These are phyloP conservation scores for Trichoderma polysporum DNA, from an alignment of 2,329 filamentous ascomycete genomes.

Conservation along the genomic window DNA sequence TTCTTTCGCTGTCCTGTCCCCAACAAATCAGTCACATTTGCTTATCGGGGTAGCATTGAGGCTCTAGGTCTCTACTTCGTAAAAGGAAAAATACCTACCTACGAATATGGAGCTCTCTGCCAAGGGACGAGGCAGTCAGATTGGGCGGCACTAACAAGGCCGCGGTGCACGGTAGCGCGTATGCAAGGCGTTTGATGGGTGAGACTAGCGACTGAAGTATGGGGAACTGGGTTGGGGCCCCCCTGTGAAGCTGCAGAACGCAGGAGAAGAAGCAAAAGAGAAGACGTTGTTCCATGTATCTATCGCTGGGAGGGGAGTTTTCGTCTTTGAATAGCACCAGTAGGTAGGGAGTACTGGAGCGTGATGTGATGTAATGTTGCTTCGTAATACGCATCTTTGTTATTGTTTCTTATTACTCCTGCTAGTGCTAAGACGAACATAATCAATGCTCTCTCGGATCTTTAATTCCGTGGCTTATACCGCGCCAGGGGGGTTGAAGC, in stretches of 20 bases:
- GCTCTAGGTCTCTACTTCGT: too few species aligned
- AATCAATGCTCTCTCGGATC: not conserved
- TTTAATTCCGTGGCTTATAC: not conserved
- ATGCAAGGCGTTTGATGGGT: not conserved
- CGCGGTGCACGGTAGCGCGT: not conserved
- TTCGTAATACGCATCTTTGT: too few species aligned
- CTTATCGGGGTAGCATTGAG: not conserved
- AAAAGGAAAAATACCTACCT: too few species aligned
- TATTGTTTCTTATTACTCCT: not conserved
- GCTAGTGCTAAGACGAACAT: not conserved
- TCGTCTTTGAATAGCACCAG: too few species aligned
- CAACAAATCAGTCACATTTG: too few species aligned
- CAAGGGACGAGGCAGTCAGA: not conserved
- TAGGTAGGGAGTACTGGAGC: not conserved
- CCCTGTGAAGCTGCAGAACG: not conserved
- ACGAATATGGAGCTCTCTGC: too few species aligned
- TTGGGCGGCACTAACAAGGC: too few species aligned
- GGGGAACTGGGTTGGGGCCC: not conserved
- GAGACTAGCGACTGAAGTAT: slow-evolving; percentile 4
- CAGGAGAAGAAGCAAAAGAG: not conserved
- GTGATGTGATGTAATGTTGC: not conserved
- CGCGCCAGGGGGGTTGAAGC: not conserved
- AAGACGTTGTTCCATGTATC: too few species aligned
- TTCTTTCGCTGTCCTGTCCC: too few species aligned
- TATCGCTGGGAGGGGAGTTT: too few species aligned